A percentile compares a stretch with the other conserved stretches of the same genome.
Conservation (phyloP, 495 filamentous ascomycete genomes). For the Aspergillus panamensis region DNA sequence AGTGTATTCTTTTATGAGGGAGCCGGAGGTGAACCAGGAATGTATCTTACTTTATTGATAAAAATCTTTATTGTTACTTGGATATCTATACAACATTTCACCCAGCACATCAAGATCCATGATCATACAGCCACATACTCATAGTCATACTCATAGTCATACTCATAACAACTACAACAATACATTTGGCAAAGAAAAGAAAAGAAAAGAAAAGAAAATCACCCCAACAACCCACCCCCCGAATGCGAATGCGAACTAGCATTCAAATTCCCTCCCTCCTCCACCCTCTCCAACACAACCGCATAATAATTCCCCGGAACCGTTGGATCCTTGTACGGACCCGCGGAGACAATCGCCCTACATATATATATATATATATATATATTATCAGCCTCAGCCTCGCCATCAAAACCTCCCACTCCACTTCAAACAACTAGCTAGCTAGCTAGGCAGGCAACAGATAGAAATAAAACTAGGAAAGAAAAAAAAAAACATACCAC, state of each 20-base stretch:
- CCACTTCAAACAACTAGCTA: neutral
- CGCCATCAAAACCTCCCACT: neutral
- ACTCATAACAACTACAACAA: too few relatives aligned
- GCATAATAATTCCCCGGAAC: constrained; percentile 45
- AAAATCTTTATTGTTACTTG: neutral
- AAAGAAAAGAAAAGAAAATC: neutral
- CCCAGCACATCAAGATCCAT: too few relatives aligned
- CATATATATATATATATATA: constrained; percentile 4
- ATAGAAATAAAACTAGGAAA: constrained; percentile 5
- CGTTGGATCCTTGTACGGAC: constrained; percentile 40
- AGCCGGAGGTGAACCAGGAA: neutral
- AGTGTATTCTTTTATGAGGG: neutral
- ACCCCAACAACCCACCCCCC: neutral
- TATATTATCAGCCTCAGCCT: neutral
- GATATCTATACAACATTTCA: too few relatives aligned
- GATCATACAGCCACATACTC: too few relatives aligned
- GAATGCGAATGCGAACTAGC: neutral
- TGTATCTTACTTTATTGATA: neutral
- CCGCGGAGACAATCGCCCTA: constrained; percentile 40
- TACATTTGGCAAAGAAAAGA: too few relatives aligned
- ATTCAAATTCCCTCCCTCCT: neutral
- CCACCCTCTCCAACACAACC: constrained; percentile 38
- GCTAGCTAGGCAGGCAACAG: too few relatives aligned
- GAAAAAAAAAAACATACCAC: constrained; percentile 33
- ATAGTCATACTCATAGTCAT: too few relatives aligned